Percentiles rank a stretch among this genome's conserved stretches.
Conservation (phyloP, 2,329 filamentous ascomycete genomes). For the Blumeria graminis region DNA sequence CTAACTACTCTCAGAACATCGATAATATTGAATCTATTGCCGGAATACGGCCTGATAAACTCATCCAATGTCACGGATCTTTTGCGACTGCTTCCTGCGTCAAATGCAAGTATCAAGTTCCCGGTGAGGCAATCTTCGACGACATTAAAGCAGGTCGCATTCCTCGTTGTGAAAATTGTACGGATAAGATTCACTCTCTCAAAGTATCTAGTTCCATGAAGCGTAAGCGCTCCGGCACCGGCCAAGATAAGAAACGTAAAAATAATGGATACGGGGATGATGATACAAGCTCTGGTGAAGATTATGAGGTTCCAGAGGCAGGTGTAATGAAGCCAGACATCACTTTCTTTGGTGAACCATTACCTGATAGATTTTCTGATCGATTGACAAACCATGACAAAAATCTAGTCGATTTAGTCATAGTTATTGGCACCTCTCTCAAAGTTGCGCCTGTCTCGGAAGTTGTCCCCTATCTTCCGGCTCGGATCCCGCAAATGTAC, state of each 20-base stretch:
- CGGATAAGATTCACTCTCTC: slow-evolving; percentile 26
- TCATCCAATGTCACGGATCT: slow-evolving; percentile 90
- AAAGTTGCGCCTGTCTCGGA: slow-evolving; percentile 92
- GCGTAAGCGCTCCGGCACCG: slow-evolving; percentile 29
- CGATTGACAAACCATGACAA: slow-evolving; percentile 65
- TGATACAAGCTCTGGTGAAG: slow-evolving; percentile 19
- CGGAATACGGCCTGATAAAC: slow-evolving; percentile 54
- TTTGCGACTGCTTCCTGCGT: slow-evolving; percentile 84
- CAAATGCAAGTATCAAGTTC: slow-evolving; percentile 50
- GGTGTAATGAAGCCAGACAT: slow-evolving; percentile 95
- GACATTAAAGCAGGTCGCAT: slow-evolving; percentile 56
- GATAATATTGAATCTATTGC: slow-evolving; percentile 83
- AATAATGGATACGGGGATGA: slow-evolving; percentile 8
- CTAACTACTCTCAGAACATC: slow-evolving; percentile 97
- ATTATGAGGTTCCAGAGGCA: slow-evolving; percentile 35
- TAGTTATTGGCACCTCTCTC: slow-evolving; percentile 88
- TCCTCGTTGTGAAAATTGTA: slow-evolving; percentile 53
- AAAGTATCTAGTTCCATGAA: slow-evolving; percentile 26
- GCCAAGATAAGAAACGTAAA: slow-evolving; percentile 21
- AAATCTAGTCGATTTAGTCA: slow-evolving; percentile 60
- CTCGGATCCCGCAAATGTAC: slow-evolving; percentile 72
- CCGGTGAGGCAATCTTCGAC: slow-evolving; percentile 54
- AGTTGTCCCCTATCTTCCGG: slow-evolving; percentile 57
- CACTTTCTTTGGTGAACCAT: slow-evolving; percentile 84
- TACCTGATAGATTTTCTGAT: slow-evolving; percentile 61